Base-by-base conservation (phyloP, 441 rosid species). In the Geranium incanum region DNA sequence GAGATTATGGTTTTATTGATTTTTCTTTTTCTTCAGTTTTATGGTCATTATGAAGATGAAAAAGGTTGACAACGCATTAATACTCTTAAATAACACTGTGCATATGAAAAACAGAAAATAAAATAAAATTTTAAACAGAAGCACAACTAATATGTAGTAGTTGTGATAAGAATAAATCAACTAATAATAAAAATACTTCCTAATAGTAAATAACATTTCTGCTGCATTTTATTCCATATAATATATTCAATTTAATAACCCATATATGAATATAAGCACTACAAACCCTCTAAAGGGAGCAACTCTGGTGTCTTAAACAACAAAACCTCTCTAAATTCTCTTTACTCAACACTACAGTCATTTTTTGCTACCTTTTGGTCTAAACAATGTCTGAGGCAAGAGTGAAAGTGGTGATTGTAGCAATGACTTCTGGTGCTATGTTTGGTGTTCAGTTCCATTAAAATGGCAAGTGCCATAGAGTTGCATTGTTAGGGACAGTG, bases 401-500 rank as follows among this genome's bases (percentile, higher is more conserved):
- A 43, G 11, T 8, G 11, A 6, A 0, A 1, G 50, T 1, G 33
- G 33, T 2, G 50, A 43, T 43, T 11, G 11, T 43, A 11, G 12
- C 11, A 7, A 43, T 43, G 50, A 43, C 50, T 11, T 11, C 11
- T 43, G 50, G 1, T 72, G 65, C 6, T 79, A 28, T 36, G 76
- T 71, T 37, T 78, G 81, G 2, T 78, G 33, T 28, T 28, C 33
- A 28, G 33, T 28, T 28, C 33, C 55, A 73, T 8, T 18, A 37
- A 45, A 19, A 68, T 6, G 66, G 69, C 6, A 76, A 79, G 67
- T 55, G 84, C 87, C 1, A 83, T 83, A 7, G 74, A 72, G 62
- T 82, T 82, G 75, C 73, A 77, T 60, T 2, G 89, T 87, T 38
- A 86, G 89, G 11, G 86, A 59, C 48, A 18, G 79, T 1, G 87